phyloP scores from a whole-genome alignment of 2,329 filamentous ascomycete species.

The Cercospora sp. region DNA sequence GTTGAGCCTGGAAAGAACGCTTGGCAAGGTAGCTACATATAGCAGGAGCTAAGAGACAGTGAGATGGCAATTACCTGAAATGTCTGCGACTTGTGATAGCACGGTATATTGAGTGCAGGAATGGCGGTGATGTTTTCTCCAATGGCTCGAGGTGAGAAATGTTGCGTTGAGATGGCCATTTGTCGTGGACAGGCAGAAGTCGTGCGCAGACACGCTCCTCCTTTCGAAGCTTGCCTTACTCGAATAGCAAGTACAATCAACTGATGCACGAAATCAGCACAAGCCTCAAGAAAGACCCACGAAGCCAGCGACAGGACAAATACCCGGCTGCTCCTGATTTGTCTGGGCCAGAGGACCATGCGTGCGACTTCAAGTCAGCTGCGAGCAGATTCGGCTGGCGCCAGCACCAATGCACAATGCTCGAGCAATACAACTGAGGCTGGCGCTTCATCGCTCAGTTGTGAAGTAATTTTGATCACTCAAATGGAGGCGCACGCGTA shows the following conservation, averaged over 20 bases:
- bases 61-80: neutral
- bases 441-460: neutral
- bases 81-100: neutral
- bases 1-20: constrained; percentile 2
- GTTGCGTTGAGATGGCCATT: neutral
- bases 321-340: neutral
- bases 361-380: neutral
- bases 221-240: neutral
- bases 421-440: neutral
- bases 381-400: neutral
- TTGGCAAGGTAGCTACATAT: neutral
- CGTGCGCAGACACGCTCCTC: neutral
- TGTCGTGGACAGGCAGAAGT: neutral
- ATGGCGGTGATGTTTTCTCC: neutral
- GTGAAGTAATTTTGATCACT: neutral
- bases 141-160: neutral
- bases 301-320: neutral
- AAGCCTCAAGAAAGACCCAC: neutral
- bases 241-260: neutral
- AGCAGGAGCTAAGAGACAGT: constrained; percentile 1
- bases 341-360: neutral
- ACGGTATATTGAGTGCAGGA: neutral
- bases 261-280: neutral
- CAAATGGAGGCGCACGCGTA: neutral
- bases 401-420: neutral